These are phyloP conservation scores for Clonostachys byssicola DNA, from an alignment of 2,329 filamentous ascomycete genomes.

Conservation along the genomic window DNA sequence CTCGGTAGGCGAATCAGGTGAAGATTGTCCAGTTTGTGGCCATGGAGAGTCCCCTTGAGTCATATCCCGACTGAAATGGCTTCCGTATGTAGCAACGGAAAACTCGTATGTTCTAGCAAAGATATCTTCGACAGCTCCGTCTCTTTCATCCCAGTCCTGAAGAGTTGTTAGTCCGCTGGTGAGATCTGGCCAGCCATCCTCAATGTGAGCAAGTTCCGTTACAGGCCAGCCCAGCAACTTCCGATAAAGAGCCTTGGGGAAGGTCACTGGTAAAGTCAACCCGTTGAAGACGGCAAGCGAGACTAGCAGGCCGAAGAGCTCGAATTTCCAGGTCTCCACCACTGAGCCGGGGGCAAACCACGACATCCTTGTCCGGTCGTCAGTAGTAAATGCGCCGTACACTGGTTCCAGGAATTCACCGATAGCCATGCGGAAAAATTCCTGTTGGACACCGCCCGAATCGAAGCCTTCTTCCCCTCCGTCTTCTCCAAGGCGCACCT, in stretches of 20 bases:
- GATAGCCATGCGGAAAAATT: conserved; percentile 87
- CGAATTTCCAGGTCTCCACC: conserved; percentile 85
- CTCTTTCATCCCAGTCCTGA: conserved; percentile 68
- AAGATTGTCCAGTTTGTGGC: conserved; percentile 43
- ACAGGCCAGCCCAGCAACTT: conserved; percentile 70
- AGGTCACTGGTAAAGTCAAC: conserved; percentile 83
- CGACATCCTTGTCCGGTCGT: conserved; percentile 70
- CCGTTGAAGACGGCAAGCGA: conserved; percentile 92
- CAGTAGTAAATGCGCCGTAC: conserved; percentile 77
- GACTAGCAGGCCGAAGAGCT: conserved; percentile 82
- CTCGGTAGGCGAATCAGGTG: conserved; percentile 22
- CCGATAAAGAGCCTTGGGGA: conserved; percentile 80
- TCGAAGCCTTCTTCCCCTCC: conserved; percentile 86
- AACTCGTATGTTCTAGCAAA: conserved; percentile 87
- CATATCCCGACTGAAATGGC: conserved; percentile 56
- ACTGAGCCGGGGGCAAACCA: conserved; percentile 85
- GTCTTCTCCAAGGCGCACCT: conserved; percentile 80
- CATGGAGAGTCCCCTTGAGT: conserved; percentile 32
- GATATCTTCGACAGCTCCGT: conserved; percentile 75
- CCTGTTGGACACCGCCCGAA: conserved; percentile 91
- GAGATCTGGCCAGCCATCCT: conserved; percentile 83
- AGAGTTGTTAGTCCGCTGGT: conserved; percentile 70
- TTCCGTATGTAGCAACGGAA: conserved; percentile 57
- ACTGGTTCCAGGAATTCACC: conserved; percentile 73
- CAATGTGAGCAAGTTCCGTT: conserved; percentile 69